phyloP scores from a whole-genome alignment of 306 rosid genomes.

The Sphenostylis stenocarpa region DNA sequence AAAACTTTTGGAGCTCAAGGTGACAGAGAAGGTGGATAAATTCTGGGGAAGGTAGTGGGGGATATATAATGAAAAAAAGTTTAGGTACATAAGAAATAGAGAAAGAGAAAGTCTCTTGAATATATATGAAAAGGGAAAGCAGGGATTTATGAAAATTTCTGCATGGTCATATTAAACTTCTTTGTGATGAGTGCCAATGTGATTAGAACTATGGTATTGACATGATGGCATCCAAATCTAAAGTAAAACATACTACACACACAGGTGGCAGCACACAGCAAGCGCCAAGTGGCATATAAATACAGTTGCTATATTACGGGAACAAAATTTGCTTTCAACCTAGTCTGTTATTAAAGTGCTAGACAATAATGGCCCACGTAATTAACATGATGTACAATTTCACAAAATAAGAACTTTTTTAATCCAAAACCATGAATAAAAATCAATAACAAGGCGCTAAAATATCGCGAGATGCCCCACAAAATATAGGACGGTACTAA shows the following conservation, averaged over 20 bases:
- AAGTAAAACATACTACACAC: not conserved
- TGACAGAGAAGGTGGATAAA: conserved; percentile 20
- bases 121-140: conserved; percentile 40
- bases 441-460: not conserved
- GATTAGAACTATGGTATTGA: not conserved
- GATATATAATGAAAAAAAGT: conserved; percentile 32
- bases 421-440: not conserved
- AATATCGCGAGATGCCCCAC: not conserved
- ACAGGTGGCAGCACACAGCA: not conserved
- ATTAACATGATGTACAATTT: not conserved
- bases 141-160: conserved; percentile 30
- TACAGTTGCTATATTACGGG: not conserved
- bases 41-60: conserved; percentile 38
- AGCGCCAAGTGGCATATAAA: not conserved
- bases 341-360: not conserved
- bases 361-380: not conserved
- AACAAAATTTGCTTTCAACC: not conserved
- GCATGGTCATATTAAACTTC: conserved; percentile 28
- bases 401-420: not conserved
- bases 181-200: conserved; percentile 26
- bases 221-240: conserved; percentile 17
- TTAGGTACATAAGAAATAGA: conserved; percentile 32
- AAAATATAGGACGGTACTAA: not conserved
- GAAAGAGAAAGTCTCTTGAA: conserved; percentile 9
- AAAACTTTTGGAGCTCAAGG: conserved; percentile 28